A percentile compares a stretch with the other conserved stretches of the same genome.
Conservation (phyloP, 805 yeast species). For the Phaffomyces antillensis region DNA sequence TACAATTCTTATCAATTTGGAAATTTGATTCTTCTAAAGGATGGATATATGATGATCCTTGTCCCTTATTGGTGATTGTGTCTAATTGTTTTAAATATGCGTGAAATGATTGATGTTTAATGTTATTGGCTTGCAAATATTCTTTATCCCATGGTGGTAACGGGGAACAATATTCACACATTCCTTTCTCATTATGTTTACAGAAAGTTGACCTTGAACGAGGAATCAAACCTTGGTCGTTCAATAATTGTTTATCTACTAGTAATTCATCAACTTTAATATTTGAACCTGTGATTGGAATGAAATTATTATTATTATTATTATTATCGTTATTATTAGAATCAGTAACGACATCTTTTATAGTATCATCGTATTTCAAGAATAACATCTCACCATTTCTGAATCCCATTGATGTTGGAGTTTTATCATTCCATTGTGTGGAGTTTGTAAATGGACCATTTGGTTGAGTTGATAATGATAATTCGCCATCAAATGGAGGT, state of each 20-base stretch:
- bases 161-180: constrained; percentile 97
- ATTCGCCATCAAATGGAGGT: constrained; percentile 19
- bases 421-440: constrained; percentile 21
- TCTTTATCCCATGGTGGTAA: constrained; percentile 89
- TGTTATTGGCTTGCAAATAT: constrained; percentile 65
- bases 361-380: constrained; percentile 22
- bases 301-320: constrained; percentile 6
- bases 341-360: background rate
- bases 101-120: constrained; percentile 86
- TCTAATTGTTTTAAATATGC: constrained; percentile 71
- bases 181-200: constrained; percentile 85
- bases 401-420: constrained; percentile 32
- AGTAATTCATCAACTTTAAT: constrained; percentile 42
- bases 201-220: constrained; percentile 61
- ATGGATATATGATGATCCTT: constrained; percentile 63
- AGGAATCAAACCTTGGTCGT: constrained; percentile 62
- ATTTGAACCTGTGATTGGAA: background rate
- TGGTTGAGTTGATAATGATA: constrained; percentile 21
- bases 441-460: constrained; percentile 22
- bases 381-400: constrained; percentile 44
- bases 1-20: constrained; percentile 57
- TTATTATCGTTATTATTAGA: background rate
- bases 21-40: constrained; percentile 72
- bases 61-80: constrained; percentile 50
- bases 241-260: constrained; percentile 62